These are phyloP conservation scores for Pichia cephalocereana DNA, from an alignment of 805 yeast genomes.

Conservation along the genomic window DNA sequence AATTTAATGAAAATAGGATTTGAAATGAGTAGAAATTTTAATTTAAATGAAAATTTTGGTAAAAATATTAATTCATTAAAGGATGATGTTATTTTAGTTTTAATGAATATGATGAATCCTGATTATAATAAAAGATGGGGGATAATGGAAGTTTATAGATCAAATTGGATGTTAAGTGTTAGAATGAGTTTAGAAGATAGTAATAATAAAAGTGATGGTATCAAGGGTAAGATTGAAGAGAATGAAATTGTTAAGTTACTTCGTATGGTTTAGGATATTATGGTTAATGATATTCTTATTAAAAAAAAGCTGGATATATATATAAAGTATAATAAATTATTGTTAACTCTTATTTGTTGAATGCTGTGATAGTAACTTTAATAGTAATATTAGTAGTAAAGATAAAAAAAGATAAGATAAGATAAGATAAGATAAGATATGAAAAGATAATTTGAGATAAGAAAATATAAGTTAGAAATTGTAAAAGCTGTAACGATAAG, in stretches of 20 bases:
- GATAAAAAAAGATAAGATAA: neutral
- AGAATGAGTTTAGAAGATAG: constrained; percentile 12
- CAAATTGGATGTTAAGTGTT: constrained; percentile 27
- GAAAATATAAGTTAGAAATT: too few species aligned
- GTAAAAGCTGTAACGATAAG: neutral
- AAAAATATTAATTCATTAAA: constrained; percentile 9
- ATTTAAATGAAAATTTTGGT: neutral
- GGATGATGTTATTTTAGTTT: constrained; percentile 6
- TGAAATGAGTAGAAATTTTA: constrained; percentile 12
- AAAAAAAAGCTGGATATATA: too few species aligned
- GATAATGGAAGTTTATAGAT: constrained; percentile 14
- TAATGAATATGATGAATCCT: constrained; percentile 26
- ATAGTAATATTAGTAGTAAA: neutral
- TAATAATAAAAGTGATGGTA: neutral
- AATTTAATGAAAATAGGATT: constrained; percentile 12
- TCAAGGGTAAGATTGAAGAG: constrained; percentile 10
- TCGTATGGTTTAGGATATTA: neutral
- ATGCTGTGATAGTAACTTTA: neutral
- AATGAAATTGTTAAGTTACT: constrained; percentile 19
- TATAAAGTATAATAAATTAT: neutral
- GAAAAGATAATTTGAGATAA: too few species aligned
- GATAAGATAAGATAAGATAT: too few species aligned
- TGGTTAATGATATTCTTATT: too few species aligned
- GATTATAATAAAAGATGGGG: constrained; percentile 15
- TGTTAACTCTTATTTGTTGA: neutral